These are phyloP conservation scores for Pichia kudriavzevii DNA, from an alignment of 1,139 yeast species.

Conservation along the genomic window DNA sequence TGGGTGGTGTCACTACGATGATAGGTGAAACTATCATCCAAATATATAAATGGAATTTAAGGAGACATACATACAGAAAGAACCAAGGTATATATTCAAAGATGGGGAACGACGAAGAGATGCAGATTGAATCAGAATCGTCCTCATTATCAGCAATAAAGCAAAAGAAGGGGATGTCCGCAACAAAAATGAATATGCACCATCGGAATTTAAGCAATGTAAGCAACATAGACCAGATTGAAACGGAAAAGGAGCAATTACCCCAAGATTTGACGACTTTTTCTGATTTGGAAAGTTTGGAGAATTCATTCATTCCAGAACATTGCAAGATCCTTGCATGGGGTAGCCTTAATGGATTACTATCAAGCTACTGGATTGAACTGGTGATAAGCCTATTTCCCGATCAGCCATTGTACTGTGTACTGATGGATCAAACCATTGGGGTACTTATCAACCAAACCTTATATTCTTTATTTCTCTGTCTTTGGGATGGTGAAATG, in stretches of 20 bases:
- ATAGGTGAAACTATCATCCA: conserved; percentile 55
- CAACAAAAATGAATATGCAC: too few relatives aligned
- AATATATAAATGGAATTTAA: conserved; percentile 29
- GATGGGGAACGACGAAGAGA: conserved; percentile 1
- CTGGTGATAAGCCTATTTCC: conserved; percentile 32
- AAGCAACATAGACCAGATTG: too few relatives aligned
- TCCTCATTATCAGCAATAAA: background rate
- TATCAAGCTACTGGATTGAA: conserved; percentile 53
- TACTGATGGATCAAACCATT: conserved; percentile 44
- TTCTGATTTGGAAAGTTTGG: too few relatives aligned
- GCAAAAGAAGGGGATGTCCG: background rate
- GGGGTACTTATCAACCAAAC: conserved; percentile 53
- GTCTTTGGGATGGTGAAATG: conserved; percentile 46
- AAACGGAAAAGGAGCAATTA: too few relatives aligned
- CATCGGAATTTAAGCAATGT: background rate
- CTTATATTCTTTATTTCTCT: conserved; percentile 39
- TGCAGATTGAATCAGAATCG: background rate
- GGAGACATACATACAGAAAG: background rate
- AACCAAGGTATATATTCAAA: background rate
- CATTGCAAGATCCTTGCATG: conserved; percentile 44
- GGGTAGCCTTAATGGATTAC: conserved; percentile 55
- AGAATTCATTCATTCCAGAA: too few relatives aligned
- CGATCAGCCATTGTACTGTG: conserved; percentile 33
- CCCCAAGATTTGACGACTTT: too few relatives aligned
- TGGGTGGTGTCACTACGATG: conserved; percentile 38